These are phyloP conservation scores for Plenodomus tracheiphilus DNA, from an alignment of 2,329 filamentous ascomycete genomes.

Conservation along the genomic window DNA sequence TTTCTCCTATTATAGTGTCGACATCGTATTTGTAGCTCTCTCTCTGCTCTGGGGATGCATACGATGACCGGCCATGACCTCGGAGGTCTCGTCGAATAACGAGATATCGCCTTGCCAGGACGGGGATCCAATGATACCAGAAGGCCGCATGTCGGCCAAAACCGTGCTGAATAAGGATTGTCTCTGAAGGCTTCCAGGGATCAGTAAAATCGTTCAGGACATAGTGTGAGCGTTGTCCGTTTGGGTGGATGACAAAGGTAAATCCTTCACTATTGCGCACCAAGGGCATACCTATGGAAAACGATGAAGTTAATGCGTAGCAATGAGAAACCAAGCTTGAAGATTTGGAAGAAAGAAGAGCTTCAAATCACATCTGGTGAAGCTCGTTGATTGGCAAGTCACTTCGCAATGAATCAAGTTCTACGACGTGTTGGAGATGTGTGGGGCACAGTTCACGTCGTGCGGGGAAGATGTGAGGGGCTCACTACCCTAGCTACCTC, in stretches of 20 bases:
- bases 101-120: constrained; percentile 33
- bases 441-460: constrained; percentile 11
- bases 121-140: constrained; percentile 45
- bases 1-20: constrained; percentile 36
- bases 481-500: neutral
- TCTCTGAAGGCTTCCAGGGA: constrained; percentile 38
- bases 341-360: neutral
- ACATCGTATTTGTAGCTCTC: constrained; percentile 23
- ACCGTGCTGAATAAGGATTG: constrained; percentile 45
- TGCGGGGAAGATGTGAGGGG: constrained; percentile 11
- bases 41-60: constrained; percentile 11
- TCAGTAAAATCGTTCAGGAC: constrained; percentile 31
- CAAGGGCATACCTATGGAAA: constrained; percentile 23
- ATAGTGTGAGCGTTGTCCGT: constrained; percentile 39
- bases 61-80: constrained; percentile 40
- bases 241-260: constrained; percentile 34
- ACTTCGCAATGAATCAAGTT: neutral
- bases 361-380: neutral
- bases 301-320: neutral
- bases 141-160: constrained; percentile 40
- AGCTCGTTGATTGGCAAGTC: neutral
- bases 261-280: constrained; percentile 22
- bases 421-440: neutral
- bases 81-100: constrained; percentile 41
- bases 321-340: neutral